A percentile compares a stretch with the other conserved stretches of the same genome.
phyloP scores from a whole-genome alignment of 2,329 filamentous ascomycete species.

The Beauveria pseudobassiana region DNA sequence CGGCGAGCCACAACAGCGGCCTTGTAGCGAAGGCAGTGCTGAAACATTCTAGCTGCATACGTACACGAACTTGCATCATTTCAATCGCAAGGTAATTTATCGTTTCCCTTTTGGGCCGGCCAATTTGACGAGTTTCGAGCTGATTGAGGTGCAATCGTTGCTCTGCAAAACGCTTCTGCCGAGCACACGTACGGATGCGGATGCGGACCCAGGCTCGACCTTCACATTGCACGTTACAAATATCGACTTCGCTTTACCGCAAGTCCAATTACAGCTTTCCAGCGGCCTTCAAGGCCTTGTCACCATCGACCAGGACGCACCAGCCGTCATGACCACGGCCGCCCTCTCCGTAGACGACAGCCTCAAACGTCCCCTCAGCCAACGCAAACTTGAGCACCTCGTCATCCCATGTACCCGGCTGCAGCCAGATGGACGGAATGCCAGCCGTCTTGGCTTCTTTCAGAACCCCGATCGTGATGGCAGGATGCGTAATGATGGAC shows the following conservation, averaged over 20 bases:
- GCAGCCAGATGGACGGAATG: conserved; percentile 73
- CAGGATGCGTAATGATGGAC: conserved; percentile 81
- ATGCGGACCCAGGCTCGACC: too few species aligned
- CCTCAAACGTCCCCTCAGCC: conserved; percentile 53
- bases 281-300: conserved; percentile 49
- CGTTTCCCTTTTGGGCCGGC: too few species aligned
- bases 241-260: too few species aligned
- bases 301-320: conserved; percentile 83
- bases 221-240: too few species aligned
- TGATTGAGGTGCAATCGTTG: too few species aligned
- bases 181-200: too few species aligned
- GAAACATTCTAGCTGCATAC: neutral
- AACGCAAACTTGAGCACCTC: conserved; percentile 64
- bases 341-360: conserved; percentile 59
- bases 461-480: conserved; percentile 65
- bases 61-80: neutral
- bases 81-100: neutral
- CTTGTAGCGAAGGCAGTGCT: neutral
- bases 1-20: neutral
- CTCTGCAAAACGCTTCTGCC: too few species aligned
- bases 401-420: conserved; percentile 82
- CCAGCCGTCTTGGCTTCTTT: conserved; percentile 69
- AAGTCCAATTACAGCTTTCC: conserved; percentile 39
- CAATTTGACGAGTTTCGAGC: too few species aligned
- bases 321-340: conserved; percentile 66